These are phyloP conservation scores for Blastomyces parvus DNA, from an alignment of 2,329 filamentous ascomycete species.

Conservation along the genomic window DNA sequence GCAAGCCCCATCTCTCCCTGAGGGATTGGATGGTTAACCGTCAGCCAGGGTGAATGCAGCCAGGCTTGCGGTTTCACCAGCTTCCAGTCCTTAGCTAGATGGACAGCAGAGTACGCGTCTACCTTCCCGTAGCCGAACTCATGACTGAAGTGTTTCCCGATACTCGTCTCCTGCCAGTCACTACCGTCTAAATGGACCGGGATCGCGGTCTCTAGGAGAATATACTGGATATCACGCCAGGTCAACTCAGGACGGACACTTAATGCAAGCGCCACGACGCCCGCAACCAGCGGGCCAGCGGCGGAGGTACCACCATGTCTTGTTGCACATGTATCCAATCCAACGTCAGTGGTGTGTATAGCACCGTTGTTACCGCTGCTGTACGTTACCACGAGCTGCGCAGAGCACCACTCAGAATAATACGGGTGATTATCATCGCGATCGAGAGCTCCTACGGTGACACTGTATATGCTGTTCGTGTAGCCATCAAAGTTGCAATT, in stretches of 20 bases:
- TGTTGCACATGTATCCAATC: constrained; percentile 64
- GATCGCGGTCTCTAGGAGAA: constrained; percentile 74
- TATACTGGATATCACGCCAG: constrained; percentile 92
- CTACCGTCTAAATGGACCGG: constrained; percentile 63
- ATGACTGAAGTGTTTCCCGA: constrained; percentile 83
- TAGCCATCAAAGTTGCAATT: constrained; percentile 99
- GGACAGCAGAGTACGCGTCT: constrained; percentile 75
- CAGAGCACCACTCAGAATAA: constrained; percentile 94
- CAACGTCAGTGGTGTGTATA: constrained; percentile 95
- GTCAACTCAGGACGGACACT: constrained; percentile 75
- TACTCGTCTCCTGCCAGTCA: constrained; percentile 72
- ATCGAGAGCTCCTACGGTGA: constrained; percentile 90
- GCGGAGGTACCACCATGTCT: constrained; percentile 93
- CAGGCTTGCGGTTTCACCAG: constrained; percentile 91
- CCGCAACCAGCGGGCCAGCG: constrained; percentile 83
- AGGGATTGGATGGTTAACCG: constrained; percentile 75
- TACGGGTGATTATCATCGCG: constrained; percentile 79
- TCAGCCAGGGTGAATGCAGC: constrained; percentile 88
- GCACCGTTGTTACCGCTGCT: constrained; percentile 81
- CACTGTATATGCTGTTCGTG: constrained; percentile 98
- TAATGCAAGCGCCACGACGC: constrained; percentile 81
- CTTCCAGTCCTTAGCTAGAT: constrained; percentile 75
- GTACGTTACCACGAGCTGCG: constrained; percentile 91
- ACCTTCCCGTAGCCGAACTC: constrained; percentile 94
- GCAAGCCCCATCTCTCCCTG: constrained; percentile 72